Evolutionary conservation across 371 early-diverging fungal species (phyloP).

Genomic region (Mortierella sp.): DNA sequence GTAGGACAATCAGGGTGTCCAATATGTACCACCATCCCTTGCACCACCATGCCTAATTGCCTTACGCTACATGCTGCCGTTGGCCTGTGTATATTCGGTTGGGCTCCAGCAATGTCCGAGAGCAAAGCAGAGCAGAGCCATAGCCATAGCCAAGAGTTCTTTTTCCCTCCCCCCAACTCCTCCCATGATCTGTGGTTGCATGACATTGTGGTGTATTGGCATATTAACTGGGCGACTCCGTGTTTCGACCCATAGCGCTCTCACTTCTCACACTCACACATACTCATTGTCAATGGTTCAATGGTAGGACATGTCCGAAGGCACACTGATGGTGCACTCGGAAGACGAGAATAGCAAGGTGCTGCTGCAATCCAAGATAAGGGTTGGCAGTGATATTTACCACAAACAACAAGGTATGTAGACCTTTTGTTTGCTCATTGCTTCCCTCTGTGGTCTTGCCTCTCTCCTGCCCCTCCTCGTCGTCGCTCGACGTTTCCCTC

Average conservation of each 20-base stretch:
- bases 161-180: too few relatives aligned
- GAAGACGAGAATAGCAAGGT: conserved; percentile 70
- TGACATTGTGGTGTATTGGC: too few relatives aligned
- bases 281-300: background rate
- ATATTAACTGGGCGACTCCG: conserved; percentile 1
- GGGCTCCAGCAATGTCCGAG: too few relatives aligned
- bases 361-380: conserved; percentile 69
- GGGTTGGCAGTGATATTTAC: conserved; percentile 70
- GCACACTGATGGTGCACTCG: conserved; percentile 63
- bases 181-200: too few relatives aligned
- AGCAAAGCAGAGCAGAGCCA: too few relatives aligned
- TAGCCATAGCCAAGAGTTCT: too few relatives aligned
- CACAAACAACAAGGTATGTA: conserved; percentile 82
- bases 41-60: too few relatives aligned
- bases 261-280: background rate
- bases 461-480: background rate
- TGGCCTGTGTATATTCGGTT: too few relatives aligned
- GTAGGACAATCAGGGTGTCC: too few relatives aligned
- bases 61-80: too few relatives aligned
- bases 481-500: background rate
- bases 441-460: background rate
- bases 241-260: conserved; percentile 13
- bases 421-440: background rate
- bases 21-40: too few relatives aligned
- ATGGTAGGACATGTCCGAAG: conserved; percentile 61